A percentile compares a stretch with the other conserved stretches of the same genome.
Conservation (phyloP, 202 grass and related monocot genomes). For the Elaeis oleifera region DNA sequence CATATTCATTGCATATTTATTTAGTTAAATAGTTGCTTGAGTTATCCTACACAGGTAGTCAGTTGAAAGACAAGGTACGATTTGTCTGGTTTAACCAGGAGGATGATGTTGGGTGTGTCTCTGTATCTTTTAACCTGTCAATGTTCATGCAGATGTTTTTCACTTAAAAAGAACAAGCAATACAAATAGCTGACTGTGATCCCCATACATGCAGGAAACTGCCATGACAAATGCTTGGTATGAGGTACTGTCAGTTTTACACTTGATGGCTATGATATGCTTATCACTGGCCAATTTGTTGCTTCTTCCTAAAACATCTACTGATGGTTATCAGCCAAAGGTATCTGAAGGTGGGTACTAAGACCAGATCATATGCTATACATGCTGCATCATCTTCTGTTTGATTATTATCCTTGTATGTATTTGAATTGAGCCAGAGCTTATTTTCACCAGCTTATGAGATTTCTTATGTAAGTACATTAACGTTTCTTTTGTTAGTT, state of each 20-base stretch:
- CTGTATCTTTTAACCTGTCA: neutral
- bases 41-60: conserved; percentile 27
- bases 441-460: too few species aligned
- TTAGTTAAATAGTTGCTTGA: neutral
- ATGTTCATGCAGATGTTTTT: neutral
- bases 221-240: conserved; percentile 77
- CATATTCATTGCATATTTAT: neutral
- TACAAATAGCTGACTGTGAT: neutral
- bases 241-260: conserved; percentile 88
- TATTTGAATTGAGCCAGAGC: too few species aligned
- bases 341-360: conserved; percentile 68
- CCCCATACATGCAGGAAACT: conserved; percentile 53
- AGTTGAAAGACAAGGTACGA: conserved; percentile 45
- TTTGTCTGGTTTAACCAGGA: conserved; percentile 93
- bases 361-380: neutral
- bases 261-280: conserved; percentile 89
- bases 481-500: too few species aligned
- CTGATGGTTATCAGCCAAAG: conserved; percentile 69
- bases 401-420: too few species aligned
- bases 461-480: too few species aligned
- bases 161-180: neutral
- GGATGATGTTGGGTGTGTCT: conserved; percentile 52
- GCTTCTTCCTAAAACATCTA: conserved; percentile 76
- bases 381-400: too few species aligned
- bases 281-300: conserved; percentile 77